These are phyloP conservation scores for Grosmannia huntii DNA, from an alignment of 2,329 filamentous ascomycete species.

Conservation along the genomic window DNA sequence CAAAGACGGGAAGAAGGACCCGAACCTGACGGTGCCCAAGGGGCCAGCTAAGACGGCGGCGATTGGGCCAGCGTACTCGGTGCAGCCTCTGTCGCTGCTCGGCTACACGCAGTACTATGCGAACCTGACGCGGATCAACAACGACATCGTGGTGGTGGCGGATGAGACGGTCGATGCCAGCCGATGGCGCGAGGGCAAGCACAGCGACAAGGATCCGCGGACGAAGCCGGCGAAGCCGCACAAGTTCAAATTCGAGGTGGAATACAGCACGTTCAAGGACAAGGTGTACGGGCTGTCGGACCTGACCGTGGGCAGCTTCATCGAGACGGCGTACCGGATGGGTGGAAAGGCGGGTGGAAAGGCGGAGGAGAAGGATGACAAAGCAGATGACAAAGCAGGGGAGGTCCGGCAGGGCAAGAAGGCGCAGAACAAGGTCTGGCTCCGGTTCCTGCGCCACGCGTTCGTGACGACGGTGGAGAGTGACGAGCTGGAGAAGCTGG, in stretches of 20 bases:
- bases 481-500: slow-evolving; percentile 44
- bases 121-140: slow-evolving; percentile 85
- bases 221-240: slow-evolving; percentile 42
- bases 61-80: slow-evolving; percentile 82
- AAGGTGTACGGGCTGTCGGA: slow-evolving; percentile 63
- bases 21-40: slow-evolving; percentile 52
- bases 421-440: slow-evolving; percentile 58
- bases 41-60: slow-evolving; percentile 58
- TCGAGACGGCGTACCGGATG: slow-evolving; percentile 71
- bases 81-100: slow-evolving; percentile 65
- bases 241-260: slow-evolving; percentile 62
- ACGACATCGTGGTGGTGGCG: slow-evolving; percentile 36
- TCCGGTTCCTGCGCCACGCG: slow-evolving; percentile 62
- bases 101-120: slow-evolving; percentile 87
- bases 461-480: slow-evolving; percentile 63
- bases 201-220: slow-evolving; percentile 44
- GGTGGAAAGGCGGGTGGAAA: slow-evolving; percentile 34
- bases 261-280: slow-evolving; percentile 77
- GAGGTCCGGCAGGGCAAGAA: slow-evolving; percentile 33
- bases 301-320: slow-evolving; percentile 69
- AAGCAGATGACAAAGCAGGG: slow-evolving; percentile 25
- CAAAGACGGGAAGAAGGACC: slow-evolving; percentile 35
- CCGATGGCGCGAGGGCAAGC: slow-evolving; percentile 53
- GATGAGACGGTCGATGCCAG: slow-evolving; percentile 13
- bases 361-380: slow-evolving; percentile 26